Evolutionary conservation across 257 asterid genomes (phyloP).

Genomic region (Nemophila menziesii): DNA sequence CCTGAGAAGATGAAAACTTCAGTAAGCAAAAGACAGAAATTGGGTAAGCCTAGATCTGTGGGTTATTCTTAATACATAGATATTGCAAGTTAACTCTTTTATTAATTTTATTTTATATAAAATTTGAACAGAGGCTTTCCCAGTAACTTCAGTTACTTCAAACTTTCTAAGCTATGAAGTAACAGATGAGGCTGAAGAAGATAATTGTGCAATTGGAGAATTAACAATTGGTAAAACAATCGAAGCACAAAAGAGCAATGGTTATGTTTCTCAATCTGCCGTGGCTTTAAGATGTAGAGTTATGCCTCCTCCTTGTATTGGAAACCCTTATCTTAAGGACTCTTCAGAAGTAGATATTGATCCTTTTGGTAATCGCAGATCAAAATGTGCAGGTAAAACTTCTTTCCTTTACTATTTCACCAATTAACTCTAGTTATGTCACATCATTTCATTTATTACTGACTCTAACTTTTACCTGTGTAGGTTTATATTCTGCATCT

Average conservation of each 20-base stretch:
- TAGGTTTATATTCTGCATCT: conserved; percentile 47
- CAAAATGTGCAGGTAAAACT: conserved; percentile 68
- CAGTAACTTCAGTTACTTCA: conserved; percentile 23
- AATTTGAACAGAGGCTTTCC: conserved; percentile 23
- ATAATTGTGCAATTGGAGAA: conserved; percentile 24
- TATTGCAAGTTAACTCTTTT: background rate
- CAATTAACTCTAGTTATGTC: background rate
- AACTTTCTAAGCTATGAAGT: conserved; percentile 18
- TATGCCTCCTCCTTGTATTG: conserved; percentile 94
- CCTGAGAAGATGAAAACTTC: conserved; percentile 55
- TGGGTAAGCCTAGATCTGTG: conserved; percentile 28
- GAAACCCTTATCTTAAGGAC: conserved; percentile 63
- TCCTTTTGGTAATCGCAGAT: conserved; percentile 61
- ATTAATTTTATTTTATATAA: no score
- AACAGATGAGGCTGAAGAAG: conserved; percentile 20
- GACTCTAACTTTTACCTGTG: conserved; percentile 12
- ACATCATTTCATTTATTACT: background rate
- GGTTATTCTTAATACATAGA: background rate
- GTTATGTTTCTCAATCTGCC: conserved; percentile 89
- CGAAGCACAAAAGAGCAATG: conserved; percentile 30
- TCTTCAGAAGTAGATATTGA: conserved; percentile 39
- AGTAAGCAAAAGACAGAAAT: conserved; percentile 49
- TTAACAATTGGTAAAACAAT: conserved; percentile 18
- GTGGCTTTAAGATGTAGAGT: conserved; percentile 91
- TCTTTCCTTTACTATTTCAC: background rate